These are phyloP conservation scores for Aspergillus sclerotioniger DNA, from an alignment of 495 filamentous ascomycete species.

Conservation along the genomic window DNA sequence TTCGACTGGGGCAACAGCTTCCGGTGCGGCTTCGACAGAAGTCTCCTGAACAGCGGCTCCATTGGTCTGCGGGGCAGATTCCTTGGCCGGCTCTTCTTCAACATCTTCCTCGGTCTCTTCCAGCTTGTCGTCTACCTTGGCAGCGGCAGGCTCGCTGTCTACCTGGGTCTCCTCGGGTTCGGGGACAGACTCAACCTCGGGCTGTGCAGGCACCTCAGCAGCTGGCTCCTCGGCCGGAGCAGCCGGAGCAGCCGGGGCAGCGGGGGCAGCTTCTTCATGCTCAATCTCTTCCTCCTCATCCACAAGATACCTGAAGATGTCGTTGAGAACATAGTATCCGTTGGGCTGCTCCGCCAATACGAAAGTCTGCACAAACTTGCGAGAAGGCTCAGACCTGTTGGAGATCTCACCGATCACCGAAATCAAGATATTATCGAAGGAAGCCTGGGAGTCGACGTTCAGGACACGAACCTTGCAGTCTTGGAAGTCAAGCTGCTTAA, in stretches of 20 bases:
- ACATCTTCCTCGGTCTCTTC: constrained; percentile 42
- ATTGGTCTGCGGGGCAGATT: constrained; percentile 42
- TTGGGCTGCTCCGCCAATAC: constrained; percentile 94
- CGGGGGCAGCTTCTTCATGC: constrained; percentile 53
- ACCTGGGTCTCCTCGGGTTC: constrained; percentile 33
- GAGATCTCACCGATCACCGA: constrained; percentile 98
- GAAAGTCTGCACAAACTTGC: constrained; percentile 98
- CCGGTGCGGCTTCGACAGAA: constrained; percentile 28
- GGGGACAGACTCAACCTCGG: constrained; percentile 19
- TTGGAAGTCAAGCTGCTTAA: constrained; percentile 88
- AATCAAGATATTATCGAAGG: constrained; percentile 87
- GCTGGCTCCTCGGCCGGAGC: constrained; percentile 25
- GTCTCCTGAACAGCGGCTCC: constrained; percentile 33
- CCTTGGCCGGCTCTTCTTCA: constrained; percentile 28
- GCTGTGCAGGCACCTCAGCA: constrained; percentile 19
- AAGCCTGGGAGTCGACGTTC: constrained; percentile 95
- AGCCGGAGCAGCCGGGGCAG: constrained; percentile 27
- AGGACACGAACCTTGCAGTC: constrained; percentile 98
- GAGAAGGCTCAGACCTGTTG: constrained; percentile 82
- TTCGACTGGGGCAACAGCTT: constrained; percentile 24
- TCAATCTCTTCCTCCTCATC: constrained; percentile 70
- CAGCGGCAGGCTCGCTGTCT: constrained; percentile 33
- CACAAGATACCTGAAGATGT: constrained; percentile 90
- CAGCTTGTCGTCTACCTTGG: constrained; percentile 60
- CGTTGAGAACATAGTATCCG: constrained; percentile 97